Percentiles rank a stretch among this genome's conserved stretches.
These are phyloP conservation scores for Fusarium dimerum DNA, from an alignment of 2,329 filamentous ascomycete genomes.

Conservation along the genomic window DNA sequence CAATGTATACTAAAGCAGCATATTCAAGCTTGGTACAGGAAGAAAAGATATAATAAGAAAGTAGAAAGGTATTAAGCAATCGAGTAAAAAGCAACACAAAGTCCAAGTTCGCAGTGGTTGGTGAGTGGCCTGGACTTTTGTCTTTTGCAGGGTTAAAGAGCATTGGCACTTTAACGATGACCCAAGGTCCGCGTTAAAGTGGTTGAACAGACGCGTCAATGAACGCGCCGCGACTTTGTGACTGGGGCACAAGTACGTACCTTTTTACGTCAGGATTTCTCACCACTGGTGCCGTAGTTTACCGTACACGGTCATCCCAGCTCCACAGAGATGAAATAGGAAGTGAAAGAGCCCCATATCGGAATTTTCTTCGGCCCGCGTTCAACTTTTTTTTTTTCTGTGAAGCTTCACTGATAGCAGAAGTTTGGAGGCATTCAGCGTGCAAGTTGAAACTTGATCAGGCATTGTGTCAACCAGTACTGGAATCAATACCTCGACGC, in stretches of 20 bases:
- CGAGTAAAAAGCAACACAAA: neutral
- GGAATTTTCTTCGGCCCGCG: constrained; percentile 38
- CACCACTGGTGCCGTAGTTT: too few species aligned
- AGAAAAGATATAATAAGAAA: neutral
- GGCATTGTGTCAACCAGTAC: constrained; percentile 22
- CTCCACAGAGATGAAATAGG: constrained; percentile 17
- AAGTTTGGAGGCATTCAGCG: constrained; percentile 13
- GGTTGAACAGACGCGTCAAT: constrained; percentile 22
- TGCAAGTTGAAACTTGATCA: constrained; percentile 15
- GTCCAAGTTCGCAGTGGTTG: neutral
- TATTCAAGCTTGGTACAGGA: neutral
- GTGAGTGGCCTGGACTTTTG: neutral
- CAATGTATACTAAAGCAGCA: neutral
- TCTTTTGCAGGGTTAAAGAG: neutral
- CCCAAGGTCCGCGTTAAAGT: constrained; percentile 29
- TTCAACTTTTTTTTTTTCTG: constrained; percentile 37
- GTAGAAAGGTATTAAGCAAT: neutral
- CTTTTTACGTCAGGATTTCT: constrained; percentile 25
- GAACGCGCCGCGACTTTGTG: constrained; percentile 11
- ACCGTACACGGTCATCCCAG: neutral
- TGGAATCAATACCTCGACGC: constrained; percentile 6
- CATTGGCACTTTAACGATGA: constrained; percentile 5
- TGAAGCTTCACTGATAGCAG: constrained; percentile 29
- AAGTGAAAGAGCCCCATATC: constrained; percentile 28
- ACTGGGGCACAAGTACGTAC: constrained; percentile 18